These are phyloP conservation scores for Sporopachydermia cereana DNA, from an alignment of 1,139 yeast species.

Conservation along the genomic window DNA sequence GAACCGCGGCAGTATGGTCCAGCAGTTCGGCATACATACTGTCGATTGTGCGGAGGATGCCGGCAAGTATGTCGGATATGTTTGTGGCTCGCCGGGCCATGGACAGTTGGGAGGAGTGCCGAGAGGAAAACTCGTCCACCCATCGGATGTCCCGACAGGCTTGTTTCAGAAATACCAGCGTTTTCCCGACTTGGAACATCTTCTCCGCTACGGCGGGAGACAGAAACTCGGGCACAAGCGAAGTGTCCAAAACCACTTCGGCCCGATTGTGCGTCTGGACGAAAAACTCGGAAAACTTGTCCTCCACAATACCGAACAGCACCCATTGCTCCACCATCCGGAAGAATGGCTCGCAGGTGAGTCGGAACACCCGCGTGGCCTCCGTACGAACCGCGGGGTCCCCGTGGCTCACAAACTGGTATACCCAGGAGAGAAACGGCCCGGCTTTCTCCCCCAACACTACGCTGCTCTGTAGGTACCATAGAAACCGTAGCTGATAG, in stretches of 20 bases:
- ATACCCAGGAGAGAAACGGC: constrained; percentile 42
- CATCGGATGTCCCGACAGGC: constrained; percentile 54
- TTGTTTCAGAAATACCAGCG: constrained; percentile 53
- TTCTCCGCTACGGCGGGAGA: constrained; percentile 35
- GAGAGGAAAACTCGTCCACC: constrained; percentile 34
- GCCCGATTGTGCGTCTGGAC: constrained; percentile 23
- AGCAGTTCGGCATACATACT: constrained; percentile 48
- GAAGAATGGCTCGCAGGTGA: constrained; percentile 49
- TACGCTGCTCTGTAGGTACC: constrained; percentile 21
- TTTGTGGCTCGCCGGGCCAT: not conserved
- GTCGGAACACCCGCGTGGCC: constrained; percentile 34
- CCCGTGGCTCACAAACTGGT: constrained; percentile 48
- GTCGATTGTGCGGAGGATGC: constrained; percentile 22
- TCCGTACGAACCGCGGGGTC: constrained; percentile 39
- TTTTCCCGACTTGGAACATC: constrained; percentile 68
- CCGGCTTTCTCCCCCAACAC: constrained; percentile 33
- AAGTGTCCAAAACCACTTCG: not conserved
- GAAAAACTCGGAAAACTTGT: constrained; percentile 56
- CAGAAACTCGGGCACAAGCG: constrained; percentile 50
- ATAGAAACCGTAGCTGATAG: constrained; percentile 44
- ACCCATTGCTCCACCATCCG: constrained; percentile 59
- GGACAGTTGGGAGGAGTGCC: constrained; percentile 16
- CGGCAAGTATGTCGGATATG: not conserved
- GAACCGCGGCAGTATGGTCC: constrained; percentile 37
- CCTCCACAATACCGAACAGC: constrained; percentile 49